Evolutionary conservation across 306 rosid genomes (phyloP).

Genomic region (Rosa lucieae): DNA sequence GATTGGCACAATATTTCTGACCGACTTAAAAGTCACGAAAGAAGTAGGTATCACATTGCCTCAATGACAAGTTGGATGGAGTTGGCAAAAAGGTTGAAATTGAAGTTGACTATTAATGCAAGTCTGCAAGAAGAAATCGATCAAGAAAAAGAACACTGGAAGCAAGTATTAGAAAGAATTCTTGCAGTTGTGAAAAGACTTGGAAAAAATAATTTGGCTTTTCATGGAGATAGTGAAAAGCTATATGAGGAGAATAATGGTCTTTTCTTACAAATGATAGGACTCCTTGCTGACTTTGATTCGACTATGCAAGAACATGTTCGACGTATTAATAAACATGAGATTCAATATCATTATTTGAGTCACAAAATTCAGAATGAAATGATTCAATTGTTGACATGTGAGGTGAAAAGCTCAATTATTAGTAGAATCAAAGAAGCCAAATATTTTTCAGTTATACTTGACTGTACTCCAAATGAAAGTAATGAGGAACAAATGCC

Average conservation of each 20-base stretch:
- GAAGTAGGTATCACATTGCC: not conserved
- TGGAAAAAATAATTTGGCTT: not conserved
- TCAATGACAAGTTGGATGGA: not conserved
- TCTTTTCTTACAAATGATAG: not conserved
- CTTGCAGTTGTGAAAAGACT: not conserved
- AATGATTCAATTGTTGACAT: not conserved
- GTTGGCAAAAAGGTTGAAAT: not conserved
- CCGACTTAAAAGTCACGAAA: too few species aligned
- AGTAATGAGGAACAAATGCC: constrained; percentile 11
- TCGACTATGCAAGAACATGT: not conserved
- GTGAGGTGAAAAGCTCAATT: not conserved
- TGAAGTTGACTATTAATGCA: not conserved
- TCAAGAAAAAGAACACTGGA: not conserved
- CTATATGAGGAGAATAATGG: not conserved
- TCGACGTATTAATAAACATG: not conserved
- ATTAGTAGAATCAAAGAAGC: not conserved
- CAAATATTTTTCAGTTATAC: not conserved
- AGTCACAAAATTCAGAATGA: constrained; percentile 8
- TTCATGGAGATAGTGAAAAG: not conserved
- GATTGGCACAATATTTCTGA: too few species aligned
- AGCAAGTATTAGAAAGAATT: not conserved
- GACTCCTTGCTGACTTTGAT: not conserved
- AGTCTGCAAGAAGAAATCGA: not conserved
- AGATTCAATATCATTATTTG: too few species aligned
- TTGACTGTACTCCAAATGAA: not conserved